Base-by-base conservation (phyloP, 768 basidiomycete genomes). In the Cystobasidium ongulense region DNA sequence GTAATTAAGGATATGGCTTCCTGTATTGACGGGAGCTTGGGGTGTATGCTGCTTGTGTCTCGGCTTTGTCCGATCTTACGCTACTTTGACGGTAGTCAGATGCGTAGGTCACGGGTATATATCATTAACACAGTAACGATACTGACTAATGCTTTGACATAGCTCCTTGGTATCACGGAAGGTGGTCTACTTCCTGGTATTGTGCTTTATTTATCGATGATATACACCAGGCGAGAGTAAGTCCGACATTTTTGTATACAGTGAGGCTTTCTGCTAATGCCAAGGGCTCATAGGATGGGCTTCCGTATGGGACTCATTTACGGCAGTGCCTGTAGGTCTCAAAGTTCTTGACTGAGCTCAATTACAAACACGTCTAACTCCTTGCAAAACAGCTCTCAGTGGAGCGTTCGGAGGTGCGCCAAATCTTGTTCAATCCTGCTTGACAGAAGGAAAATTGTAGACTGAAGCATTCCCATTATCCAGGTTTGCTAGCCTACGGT, bases 241-340 rank as follows among this genome's bases (percentile, higher is more conserved):
- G 38, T 39, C 43, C 10, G 10, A 64, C 25, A 11, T 10, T 11
- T 33, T 13, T n/a, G 59, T 7, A n/a, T n/a, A 10, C 18, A 61
- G 2, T 3, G 3, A 11, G 46, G n/a, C 11, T 4, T 29, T 17
- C 11, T 27, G 23, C 11, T 4, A 10, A 64, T 41, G 21, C 25
- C 11, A 17, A 18, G 4, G 31, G 62, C 10, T 10, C 38, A 25
- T 27, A 64, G 43, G 65, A 67, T 67, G 65, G 65, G 65, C 8
- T 41, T 67, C 31, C 39, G 65, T 4, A 67, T 67, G 65, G 65
- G 65, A 4, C 38, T 67, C 17, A 67, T 67, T 17, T 67, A 67
- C 65, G 65, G 65, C 7, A 59, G 57, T 21, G 57, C 57, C 11
- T 59, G 57, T 59, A 31, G 29, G 57, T 59, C 4, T 10, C 33